Evolutionary conservation across 139 green algal genomes (phyloP).

Genomic region (Coelastrella sp.): DNA sequence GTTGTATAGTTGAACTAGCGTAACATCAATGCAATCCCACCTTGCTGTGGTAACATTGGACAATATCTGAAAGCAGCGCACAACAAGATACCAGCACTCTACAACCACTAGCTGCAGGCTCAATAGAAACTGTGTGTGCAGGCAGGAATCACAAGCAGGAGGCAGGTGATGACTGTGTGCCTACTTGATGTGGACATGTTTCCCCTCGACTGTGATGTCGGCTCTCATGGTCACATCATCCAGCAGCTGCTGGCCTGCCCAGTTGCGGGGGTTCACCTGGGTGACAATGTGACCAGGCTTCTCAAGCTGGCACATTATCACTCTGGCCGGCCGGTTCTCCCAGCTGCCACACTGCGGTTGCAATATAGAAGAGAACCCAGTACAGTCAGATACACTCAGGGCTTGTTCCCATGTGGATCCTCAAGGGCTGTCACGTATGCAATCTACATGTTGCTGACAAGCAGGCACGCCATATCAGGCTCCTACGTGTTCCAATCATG

Average conservation of each 20-base stretch:
- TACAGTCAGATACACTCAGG: not conserved
- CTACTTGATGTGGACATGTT: slow-evolving; percentile 31
- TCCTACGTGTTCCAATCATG: no score
- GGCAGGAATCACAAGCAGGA: not conserved
- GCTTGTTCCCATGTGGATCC: not conserved
- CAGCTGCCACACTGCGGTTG: slow-evolving; percentile 32
- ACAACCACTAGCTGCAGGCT: not conserved
- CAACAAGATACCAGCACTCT: no score
- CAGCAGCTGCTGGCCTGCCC: slow-evolving; percentile 47
- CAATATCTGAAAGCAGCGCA: no score
- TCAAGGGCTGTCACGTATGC: no score
- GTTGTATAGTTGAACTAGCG: no score
- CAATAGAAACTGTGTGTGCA: not conserved
- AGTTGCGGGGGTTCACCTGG: slow-evolving; percentile 40
- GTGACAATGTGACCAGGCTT: slow-evolving; percentile 11
- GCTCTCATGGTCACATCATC: slow-evolving; percentile 35
- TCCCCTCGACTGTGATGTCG: not conserved
- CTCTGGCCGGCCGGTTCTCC: slow-evolving; percentile 38
- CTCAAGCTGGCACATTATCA: slow-evolving; percentile 12
- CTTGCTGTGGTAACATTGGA: no score
- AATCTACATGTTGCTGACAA: no score
- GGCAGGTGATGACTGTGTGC: not conserved
- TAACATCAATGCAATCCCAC: no score
- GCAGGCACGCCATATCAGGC: no score
- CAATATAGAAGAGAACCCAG: not conserved